Evolutionary conservation across 352 stramenopile species (phyloP).

Genomic region (Globisporangium carolinianum): DNA sequence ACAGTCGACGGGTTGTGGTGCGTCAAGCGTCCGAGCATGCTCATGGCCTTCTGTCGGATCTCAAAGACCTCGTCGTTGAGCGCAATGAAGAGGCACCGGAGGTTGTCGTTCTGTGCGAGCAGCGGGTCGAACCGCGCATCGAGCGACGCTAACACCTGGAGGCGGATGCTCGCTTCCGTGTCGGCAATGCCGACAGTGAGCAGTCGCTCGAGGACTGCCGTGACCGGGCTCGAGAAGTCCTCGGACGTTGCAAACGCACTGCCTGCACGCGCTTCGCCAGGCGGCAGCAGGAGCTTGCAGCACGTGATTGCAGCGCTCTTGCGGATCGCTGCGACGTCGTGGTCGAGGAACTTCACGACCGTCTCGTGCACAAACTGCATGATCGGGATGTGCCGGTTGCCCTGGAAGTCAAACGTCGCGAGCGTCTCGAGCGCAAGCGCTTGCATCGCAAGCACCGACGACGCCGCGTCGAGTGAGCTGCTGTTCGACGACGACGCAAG

Average conservation of each 20-base stretch:
- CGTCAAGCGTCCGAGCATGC: constrained; percentile 76
- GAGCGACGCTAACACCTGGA: constrained; percentile 71
- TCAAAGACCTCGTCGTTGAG: constrained; percentile 85
- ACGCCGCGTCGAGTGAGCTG: constrained; percentile 28
- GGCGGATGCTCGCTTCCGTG: constrained; percentile 78
- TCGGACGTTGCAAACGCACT: constrained; percentile 52
- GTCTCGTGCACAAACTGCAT: constrained; percentile 86
- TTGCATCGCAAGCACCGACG: constrained; percentile 71
- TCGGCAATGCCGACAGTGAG: constrained; percentile 83
- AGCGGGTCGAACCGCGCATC: constrained; percentile 79
- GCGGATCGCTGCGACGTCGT: constrained; percentile 80
- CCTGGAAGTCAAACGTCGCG: constrained; percentile 82
- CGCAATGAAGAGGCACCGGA: constrained; percentile 82
- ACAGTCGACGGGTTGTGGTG: constrained; percentile 81
- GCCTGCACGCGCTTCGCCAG: constrained; percentile 47
- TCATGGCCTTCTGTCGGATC: constrained; percentile 86
- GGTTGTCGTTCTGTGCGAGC: constrained; percentile 75
- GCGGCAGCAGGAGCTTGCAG: constrained; percentile 75
- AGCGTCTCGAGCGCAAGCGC: constrained; percentile 79
- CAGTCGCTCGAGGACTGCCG: constrained; percentile 67
- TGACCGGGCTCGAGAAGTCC: constrained; percentile 68
- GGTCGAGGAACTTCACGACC: constrained; percentile 84
- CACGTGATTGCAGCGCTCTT: constrained; percentile 84
- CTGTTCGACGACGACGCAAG: constrained; percentile 3
- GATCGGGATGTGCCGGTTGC: constrained; percentile 79